phyloP scores from a whole-genome alignment of 768 basidiomycete species.

The Trametes maxima region DNA sequence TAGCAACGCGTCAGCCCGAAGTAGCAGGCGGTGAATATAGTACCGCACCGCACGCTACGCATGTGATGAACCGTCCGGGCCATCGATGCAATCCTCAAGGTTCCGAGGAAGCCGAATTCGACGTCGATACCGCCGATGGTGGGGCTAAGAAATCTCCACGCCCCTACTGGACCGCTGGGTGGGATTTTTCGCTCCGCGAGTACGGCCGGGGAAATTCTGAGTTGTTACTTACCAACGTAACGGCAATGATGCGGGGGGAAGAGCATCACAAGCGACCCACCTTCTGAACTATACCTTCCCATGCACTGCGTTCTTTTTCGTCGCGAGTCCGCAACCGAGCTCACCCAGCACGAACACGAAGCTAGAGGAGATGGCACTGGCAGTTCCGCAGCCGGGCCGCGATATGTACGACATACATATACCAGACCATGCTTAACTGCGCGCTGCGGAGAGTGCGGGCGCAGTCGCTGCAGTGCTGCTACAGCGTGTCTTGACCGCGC shows the following conservation, averaged over 20 bases:
- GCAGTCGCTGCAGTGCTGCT: neutral
- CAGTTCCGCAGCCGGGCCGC: conserved; percentile 4
- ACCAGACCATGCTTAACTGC: conserved; percentile 18
- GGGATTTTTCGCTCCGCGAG: neutral
- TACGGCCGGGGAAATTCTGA: conserved; percentile 2
- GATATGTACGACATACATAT: conserved; percentile 14
- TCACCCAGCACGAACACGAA: neutral
- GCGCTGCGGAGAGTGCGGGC: conserved; percentile 16
- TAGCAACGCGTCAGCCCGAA: neutral
- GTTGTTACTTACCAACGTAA: conserved; percentile 18
- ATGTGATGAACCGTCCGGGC: conserved; percentile 10
- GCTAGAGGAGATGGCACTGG: neutral
- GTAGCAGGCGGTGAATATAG: neutral
- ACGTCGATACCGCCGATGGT: neutral
- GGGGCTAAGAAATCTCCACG: neutral
- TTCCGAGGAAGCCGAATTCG: conserved; percentile 1
- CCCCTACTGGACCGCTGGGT: neutral
- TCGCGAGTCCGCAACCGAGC: neutral
- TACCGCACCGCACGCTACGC: neutral
- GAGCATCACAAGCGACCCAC: neutral
- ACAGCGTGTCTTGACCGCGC: conserved; percentile 4
- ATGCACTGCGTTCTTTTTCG: neutral
- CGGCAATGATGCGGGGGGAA: conserved; percentile 5
- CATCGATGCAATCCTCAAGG: neutral
- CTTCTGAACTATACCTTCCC: conserved; percentile 1